A percentile compares a stretch with the other conserved stretches of the same genome.
phyloP scores from a whole-genome alignment of 2,329 filamentous ascomycete genomes.

The Fusarium tricinctum region DNA sequence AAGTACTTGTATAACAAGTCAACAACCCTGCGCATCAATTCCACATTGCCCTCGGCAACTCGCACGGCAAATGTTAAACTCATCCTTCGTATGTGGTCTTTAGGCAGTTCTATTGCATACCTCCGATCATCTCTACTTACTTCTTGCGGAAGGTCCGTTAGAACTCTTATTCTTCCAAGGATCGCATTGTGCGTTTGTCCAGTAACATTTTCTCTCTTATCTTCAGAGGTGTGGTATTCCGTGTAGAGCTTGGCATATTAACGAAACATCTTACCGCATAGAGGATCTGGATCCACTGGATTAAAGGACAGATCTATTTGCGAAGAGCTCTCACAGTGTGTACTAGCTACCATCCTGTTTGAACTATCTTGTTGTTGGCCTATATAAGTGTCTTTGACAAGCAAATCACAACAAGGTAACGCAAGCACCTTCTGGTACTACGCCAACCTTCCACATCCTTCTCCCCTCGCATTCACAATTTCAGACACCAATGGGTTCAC shows the following conservation, averaged over 20 bases:
- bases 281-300: not conserved
- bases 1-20: too few species aligned
- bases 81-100: not conserved
- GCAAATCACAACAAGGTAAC: not conserved
- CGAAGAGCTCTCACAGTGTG: too few species aligned
- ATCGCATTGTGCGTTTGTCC: not conserved
- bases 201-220: not conserved
- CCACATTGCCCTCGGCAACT: not conserved
- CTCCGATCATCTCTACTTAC: not conserved
- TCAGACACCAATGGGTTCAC: slow-evolving; percentile 9
- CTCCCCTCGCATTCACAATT: not conserved
- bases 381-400: not conserved
- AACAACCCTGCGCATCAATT: not conserved
- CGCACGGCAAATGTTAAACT: not conserved
- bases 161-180: not conserved
- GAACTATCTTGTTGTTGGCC: not conserved
- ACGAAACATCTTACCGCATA: not conserved
- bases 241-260: not conserved
- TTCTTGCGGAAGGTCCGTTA: slow-evolving; percentile 22
- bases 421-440: not conserved
- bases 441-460: not conserved
- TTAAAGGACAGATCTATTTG: not conserved
- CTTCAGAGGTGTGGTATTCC: not conserved
- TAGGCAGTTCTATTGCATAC: slow-evolving; percentile 1
- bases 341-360: not conserved